phyloP scores from a whole-genome alignment of 2,329 filamentous ascomycete species.

The Ophioceras dolichostomum region DNA sequence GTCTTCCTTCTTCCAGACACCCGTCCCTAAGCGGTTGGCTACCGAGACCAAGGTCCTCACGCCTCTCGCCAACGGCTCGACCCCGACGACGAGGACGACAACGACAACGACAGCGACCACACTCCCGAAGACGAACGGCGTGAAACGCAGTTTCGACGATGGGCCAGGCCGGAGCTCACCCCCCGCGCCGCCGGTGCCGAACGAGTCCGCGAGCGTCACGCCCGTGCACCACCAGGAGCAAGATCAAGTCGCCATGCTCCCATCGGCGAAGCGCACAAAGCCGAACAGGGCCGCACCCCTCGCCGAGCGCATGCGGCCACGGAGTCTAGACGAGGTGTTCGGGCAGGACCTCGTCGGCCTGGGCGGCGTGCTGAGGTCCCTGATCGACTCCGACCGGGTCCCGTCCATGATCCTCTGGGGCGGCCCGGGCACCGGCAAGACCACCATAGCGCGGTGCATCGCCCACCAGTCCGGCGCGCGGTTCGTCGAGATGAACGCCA shows the following conservation, averaged over 20 bases:
- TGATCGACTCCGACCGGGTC: conserved; percentile 76
- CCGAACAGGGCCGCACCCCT: conserved; percentile 65
- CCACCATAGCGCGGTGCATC: conserved; percentile 85
- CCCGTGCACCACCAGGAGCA: conserved; percentile 7
- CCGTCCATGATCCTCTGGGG: conserved; percentile 96
- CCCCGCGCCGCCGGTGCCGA: background rate
- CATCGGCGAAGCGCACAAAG: conserved; percentile 52
- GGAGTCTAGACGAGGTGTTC: conserved; percentile 70
- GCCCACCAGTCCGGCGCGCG: conserved; percentile 69
- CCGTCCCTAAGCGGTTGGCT: conserved; percentile 41
- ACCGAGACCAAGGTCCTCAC: conserved; percentile 15
- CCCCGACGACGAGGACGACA: conserved; percentile 3
- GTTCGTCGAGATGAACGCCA: conserved; percentile 94
- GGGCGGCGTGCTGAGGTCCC: conserved; percentile 67
- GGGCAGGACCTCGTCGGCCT: conserved; percentile 87
- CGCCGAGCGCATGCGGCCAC: conserved; percentile 87
- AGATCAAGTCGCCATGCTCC: conserved; percentile 16
- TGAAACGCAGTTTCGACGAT: conserved; percentile 42
- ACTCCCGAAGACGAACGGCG: conserved; percentile 18
- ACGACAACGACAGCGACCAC: conserved; percentile 9
- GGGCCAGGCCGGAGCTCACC: conserved; percentile 28
- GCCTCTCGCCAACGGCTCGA: conserved; percentile 20
- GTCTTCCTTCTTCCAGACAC: conserved; percentile 50
- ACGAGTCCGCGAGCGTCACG: conserved; percentile 6
- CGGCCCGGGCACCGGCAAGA: conserved; percentile 70